phyloP scores from a whole-genome alignment of 108 stramenopile genomes.

The Nannochloropsis salina region DNA sequence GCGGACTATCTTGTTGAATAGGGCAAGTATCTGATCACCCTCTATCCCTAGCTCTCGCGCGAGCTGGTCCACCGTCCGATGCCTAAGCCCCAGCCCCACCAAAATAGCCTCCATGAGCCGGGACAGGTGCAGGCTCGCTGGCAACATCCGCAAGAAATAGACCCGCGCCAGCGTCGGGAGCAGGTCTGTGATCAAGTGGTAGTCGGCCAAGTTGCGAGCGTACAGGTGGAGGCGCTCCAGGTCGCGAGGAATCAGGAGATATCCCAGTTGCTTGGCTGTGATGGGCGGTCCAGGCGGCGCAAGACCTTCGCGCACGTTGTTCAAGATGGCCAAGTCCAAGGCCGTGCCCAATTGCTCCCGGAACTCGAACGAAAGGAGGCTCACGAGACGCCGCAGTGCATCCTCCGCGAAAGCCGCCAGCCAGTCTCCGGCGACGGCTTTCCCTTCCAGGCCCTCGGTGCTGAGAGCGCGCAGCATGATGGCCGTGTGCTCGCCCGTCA shows the following conservation, averaged over 20 bases:
- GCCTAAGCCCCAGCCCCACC: background rate
- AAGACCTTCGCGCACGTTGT: background rate
- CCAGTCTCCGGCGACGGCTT: conserved; percentile 77
- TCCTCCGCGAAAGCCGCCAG: conserved; percentile 82
- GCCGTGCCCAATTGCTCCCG: conserved; percentile 41
- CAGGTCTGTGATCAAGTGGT: conserved; percentile 93
- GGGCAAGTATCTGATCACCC: background rate
- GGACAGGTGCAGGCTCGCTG: background rate
- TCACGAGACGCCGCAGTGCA: conserved; percentile 71
- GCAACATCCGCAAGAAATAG: conserved; percentile 80
- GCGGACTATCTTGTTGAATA: background rate
- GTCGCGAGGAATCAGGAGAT: conserved; percentile 82
- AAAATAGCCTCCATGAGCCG: background rate
- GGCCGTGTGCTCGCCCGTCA: conserved; percentile 86
- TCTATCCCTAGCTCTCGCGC: background rate
- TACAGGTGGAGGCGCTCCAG: conserved; percentile 91
- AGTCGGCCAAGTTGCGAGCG: conserved; percentile 93
- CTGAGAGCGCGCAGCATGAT: conserved; percentile 86
- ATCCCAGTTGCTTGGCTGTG: conserved; percentile 66
- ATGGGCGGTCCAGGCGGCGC: conserved; percentile 1
- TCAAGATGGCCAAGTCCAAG: background rate
- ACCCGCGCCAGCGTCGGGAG: conserved; percentile 73
- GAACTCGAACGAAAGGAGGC: conserved; percentile 75
- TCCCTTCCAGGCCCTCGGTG: conserved; percentile 46
- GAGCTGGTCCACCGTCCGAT: conserved; percentile 14